phyloP scores from a whole-genome alignment of 176 grass and related monocot species.

The Oryza australiensis region DNA sequence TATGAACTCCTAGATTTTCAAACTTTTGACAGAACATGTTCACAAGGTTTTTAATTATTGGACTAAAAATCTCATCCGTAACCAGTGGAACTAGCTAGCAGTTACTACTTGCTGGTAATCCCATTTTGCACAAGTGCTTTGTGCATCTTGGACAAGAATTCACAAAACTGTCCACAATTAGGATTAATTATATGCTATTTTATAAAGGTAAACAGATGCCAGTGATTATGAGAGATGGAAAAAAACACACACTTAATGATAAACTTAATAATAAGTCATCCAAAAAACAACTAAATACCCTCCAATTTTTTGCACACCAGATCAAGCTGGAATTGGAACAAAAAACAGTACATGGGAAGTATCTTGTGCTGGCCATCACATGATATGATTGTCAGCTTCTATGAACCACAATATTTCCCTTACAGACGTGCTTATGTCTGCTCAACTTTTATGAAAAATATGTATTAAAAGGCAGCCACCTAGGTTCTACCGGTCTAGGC shows the following conservation, averaged over 20 bases:
- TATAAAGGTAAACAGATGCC: neutral
- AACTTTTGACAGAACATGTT: neutral
- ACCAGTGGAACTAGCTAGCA: neutral
- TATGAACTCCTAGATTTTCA: conserved; percentile 8
- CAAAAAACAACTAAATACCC: neutral
- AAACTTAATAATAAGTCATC: neutral
- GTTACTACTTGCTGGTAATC: neutral
- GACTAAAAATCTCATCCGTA: neutral
- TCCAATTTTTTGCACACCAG: neutral
- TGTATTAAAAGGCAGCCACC: neutral
- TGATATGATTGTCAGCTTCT: neutral
- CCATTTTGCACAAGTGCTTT: neutral
- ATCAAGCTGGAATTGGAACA: neutral
- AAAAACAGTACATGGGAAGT: neutral
- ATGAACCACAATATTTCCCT: conserved; percentile 11
- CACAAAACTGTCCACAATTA: neutral
- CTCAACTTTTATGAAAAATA: neutral
- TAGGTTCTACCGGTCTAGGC: neutral
- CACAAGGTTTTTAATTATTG: neutral
- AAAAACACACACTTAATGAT: neutral
- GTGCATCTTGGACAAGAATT: neutral
- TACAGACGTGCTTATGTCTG: neutral
- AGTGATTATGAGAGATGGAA: neutral
- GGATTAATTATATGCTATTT: neutral
- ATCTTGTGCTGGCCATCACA: neutral